Base-by-base conservation (phyloP, 2,329 filamentous ascomycete species). In the Grosmannia clavigera region DNA sequence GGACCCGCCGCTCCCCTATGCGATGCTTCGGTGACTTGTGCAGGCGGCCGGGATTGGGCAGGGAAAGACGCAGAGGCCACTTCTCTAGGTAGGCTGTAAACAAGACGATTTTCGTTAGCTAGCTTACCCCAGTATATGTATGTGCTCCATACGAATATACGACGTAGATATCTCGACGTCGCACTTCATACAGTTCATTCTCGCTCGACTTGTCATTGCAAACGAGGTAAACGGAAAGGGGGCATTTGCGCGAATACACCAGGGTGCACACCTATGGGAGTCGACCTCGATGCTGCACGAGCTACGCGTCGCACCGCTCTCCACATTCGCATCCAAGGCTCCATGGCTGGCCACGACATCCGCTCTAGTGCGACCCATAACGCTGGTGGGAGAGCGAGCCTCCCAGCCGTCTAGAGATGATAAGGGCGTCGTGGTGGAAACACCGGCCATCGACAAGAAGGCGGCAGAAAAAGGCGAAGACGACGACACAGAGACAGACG, bases 351-450 rank as follows among this genome's bases (percentile, higher is more conserved):
- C 52, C 55, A 40, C 3, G 12, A n/a, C 25, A n/a, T 46, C 43
- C 19, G 19, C 19, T 46, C 22, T 25, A 35, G 35, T 27, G 22
- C 33, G 16, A 38, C 54, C 55, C 33, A 40, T 53, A n/a, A 50
- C 43, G 25, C 52, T 58, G 25, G 51, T 7, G 1, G 55, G 57
- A 10, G 58, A 55, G 53, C 35, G 50, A 25, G 29, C 33, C 19
- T 61, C 59, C 25, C 57, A 54, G 55, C 61, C 54, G 58, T 64
- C 62, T 27, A 61, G 35, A 19, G 63, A 64, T 6, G 63, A 65
- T 27, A 62, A 10, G 0, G 63, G 63, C 3, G 60, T 60, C 1
- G 59, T 25, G 12, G 59, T 27, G 6, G 58, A 57, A 3, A 53
- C 50, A 12, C 61, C 38, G 3, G 55, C 29, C 3, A 62, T 27